Percentiles rank a stretch among this genome's conserved stretches.
phyloP scores from a whole-genome alignment of 257 asterid species.

The Capsicum baccatum region DNA sequence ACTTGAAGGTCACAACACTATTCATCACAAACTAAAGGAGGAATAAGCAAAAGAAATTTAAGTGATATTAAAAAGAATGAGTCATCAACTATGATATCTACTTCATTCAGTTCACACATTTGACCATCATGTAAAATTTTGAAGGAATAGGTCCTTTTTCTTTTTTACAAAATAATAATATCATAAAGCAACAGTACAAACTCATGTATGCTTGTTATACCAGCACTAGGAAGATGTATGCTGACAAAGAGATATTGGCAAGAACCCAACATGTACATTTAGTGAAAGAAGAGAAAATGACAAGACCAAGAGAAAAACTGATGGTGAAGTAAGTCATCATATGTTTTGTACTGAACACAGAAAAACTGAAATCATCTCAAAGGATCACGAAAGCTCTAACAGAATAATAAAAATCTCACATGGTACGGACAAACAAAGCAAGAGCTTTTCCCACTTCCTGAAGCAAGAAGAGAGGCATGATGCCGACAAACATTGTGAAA shows the following conservation, averaged over 20 bases:
- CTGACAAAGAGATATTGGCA: background rate
- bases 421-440: slow-evolving; percentile 95
- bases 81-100: background rate
- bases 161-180: background rate
- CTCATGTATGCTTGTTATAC: background rate
- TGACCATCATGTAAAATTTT: background rate
- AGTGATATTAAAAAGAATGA: background rate
- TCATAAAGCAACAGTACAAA: background rate
- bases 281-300: background rate
- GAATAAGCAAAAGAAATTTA: background rate
- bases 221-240: no score
- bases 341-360: no score
- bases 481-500: slow-evolving; percentile 95
- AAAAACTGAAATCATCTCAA: background rate
- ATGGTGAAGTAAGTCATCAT: no score
- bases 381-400: background rate
- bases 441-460: slow-evolving; percentile 68
- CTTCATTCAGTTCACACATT: background rate
- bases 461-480: slow-evolving; percentile 82
- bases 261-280: background rate
- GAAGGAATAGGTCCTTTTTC: background rate
- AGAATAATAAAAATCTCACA: slow-evolving; percentile 56
- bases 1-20: background rate
- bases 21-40: background rate
- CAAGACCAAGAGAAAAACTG: background rate